Evolutionary conservation across 371 early-diverging fungal species (phyloP).

Genomic region (Sporodiniella umbellata): DNA sequence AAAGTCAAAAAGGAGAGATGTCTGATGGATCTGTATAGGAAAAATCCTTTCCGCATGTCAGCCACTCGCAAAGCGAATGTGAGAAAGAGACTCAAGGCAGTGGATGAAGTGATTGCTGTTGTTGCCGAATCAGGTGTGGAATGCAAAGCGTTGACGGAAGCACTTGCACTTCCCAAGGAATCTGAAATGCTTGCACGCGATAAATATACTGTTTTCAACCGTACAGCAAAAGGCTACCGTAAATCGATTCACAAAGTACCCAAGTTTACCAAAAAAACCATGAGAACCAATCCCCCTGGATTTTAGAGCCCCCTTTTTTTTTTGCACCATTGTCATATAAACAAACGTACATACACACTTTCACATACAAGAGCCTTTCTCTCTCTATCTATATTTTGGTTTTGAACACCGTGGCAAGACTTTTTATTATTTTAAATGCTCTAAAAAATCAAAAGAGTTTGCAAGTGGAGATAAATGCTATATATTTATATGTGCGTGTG

Average conservation of each 20-base stretch:
- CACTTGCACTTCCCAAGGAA: slow-evolving; percentile 76
- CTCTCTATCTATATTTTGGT: too few relatives aligned
- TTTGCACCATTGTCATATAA: too few relatives aligned
- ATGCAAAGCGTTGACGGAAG: slow-evolving; percentile 80
- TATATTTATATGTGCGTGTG: too few relatives aligned
- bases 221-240: slow-evolving; percentile 76
- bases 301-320: slow-evolving; percentile 43
- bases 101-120: slow-evolving; percentile 85
- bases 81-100: slow-evolving; percentile 86
- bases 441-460: too few relatives aligned
- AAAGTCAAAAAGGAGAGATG: not conserved
- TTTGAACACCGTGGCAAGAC: too few relatives aligned
- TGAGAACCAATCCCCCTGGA: slow-evolving; percentile 78
- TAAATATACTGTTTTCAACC: slow-evolving; percentile 92
- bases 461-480: too few relatives aligned
- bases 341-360: too few relatives aligned
- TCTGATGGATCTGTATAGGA: slow-evolving; percentile 34
- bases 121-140: slow-evolving; percentile 85
- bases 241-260: slow-evolving; percentile 96
- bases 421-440: too few relatives aligned
- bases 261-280: slow-evolving; percentile 88
- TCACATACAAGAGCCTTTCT: too few relatives aligned
- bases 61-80: slow-evolving; percentile 92
- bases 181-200: slow-evolving; percentile 83
- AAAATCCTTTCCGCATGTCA: slow-evolving; percentile 82